Evolutionary conservation across 495 filamentous ascomycete species (phyloP).

Genomic region (Bathelium albidoporum): DNA sequence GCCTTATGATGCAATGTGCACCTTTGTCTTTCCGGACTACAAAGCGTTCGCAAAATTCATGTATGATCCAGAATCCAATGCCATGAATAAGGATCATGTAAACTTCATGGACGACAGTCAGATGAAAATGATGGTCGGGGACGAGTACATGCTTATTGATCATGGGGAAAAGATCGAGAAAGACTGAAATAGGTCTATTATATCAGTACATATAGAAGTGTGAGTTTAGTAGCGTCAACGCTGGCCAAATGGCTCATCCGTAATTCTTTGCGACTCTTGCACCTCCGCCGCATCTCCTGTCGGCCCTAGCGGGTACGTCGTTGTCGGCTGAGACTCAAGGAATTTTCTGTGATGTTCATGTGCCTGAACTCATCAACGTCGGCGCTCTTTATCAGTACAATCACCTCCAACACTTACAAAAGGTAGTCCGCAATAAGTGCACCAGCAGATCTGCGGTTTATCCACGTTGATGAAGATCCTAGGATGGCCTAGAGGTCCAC

Average conservation of each 20-base stretch:
- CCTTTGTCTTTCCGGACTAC: constrained; percentile 35
- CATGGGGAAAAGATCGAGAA: constrained; percentile 26
- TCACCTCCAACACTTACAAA: constrained; percentile 53
- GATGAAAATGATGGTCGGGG: constrained; percentile 38
- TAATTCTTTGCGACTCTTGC: constrained; percentile 20
- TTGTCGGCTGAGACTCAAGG: constrained; percentile 66
- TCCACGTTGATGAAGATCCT: constrained; percentile 95
- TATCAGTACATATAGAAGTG: neutral
- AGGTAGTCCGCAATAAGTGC: constrained; percentile 90
- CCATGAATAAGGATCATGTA: constrained; percentile 30
- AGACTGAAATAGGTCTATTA: neutral
- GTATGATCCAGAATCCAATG: constrained; percentile 33
- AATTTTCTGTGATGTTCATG: constrained; percentile 75
- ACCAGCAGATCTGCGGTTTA: constrained; percentile 84
- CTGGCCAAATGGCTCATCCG: neutral
- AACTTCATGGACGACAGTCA: constrained; percentile 35
- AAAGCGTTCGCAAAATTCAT: constrained; percentile 30
- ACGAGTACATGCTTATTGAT: constrained; percentile 36
- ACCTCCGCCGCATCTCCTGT: constrained; percentile 28
- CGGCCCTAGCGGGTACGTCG: constrained; percentile 61
- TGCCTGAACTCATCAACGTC: constrained; percentile 50
- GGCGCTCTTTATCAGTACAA: neutral
- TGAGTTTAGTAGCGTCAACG: neutral
- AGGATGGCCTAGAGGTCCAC: constrained; percentile 84
- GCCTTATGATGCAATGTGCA: constrained; percentile 35